Conservation (phyloP, 495 filamentous ascomycete genomes). For the Parathielavia appendiculata region DNA sequence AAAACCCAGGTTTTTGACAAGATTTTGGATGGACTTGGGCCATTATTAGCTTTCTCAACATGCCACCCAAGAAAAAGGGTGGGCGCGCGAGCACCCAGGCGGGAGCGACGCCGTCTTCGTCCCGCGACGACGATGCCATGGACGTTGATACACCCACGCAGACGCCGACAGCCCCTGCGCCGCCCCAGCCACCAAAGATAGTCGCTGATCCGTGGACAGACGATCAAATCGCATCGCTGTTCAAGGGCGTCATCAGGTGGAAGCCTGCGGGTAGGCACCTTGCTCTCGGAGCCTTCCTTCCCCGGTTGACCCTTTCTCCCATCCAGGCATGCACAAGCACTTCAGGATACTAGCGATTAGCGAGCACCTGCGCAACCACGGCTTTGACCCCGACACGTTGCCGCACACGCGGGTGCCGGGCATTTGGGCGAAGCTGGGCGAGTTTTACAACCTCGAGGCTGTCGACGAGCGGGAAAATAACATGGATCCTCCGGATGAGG, state of each 20-base stretch:
- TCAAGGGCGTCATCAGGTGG: constrained; percentile 84
- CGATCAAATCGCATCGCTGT: constrained; percentile 84
- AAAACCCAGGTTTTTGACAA: neutral
- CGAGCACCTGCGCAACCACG: constrained; percentile 79
- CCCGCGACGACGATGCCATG: constrained; percentile 49
- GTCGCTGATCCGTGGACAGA: constrained; percentile 84
- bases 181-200: constrained; percentile 31
- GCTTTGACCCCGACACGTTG: constrained; percentile 61
- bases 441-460: constrained; percentile 80
- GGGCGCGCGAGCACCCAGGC: constrained; percentile 37
- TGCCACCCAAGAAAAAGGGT: constrained; percentile 71
- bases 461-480: constrained; percentile 78
- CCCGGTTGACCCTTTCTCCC: constrained; percentile 14
- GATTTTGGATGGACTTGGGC: neutral
- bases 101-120: constrained; percentile 27
- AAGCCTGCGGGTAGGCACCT: constrained; percentile 77
- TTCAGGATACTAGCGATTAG: constrained; percentile 91
- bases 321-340: constrained; percentile 88
- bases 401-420: constrained; percentile 81
- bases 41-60: constrained; percentile 27
- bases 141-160: constrained; percentile 45
- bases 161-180: constrained; percentile 39
- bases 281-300: neutral
- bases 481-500: constrained; percentile 58
- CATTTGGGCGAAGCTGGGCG: constrained; percentile 83